Evolutionary conservation across 139 green algal genomes (phyloP), one percentile per base, ranked within the genome.

Genomic region (Medakamo hakoo): DNA sequence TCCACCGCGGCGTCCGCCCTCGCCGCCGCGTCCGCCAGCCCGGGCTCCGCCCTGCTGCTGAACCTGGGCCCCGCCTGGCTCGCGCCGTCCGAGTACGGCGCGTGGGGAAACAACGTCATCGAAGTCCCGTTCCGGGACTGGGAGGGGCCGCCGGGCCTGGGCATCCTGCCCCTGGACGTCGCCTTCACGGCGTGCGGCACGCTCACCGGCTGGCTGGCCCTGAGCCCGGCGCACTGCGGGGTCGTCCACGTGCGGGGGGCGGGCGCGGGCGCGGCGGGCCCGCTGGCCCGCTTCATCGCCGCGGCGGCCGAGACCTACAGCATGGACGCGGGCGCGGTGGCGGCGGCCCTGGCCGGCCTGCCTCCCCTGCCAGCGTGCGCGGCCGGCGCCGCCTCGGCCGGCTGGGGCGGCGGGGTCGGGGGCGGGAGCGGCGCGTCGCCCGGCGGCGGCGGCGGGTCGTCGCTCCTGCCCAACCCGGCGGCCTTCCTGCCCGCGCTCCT

Each of bases 151-250:
- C 69, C 68, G 3, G 69, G 69, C 30, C 55, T 72, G 57, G 73
- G 69, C 20, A 64, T 73, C 30, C 68, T 58, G 40, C 69, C 73
- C 5, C 63, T 79, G 59, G 69, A 71, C 52, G 62, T 79, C 26
- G 63, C 72, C 20, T 79, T 79, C 32, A 65, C 62, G 27, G 67
- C 73, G 0, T 79, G 73, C 66, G 69, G 60, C 30, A 61, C 29
- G 30, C 70, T 76, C 29, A 62, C 68, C 30, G 67, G 56, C 62
- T 79, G 73, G 73, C 66, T 79, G 3, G 58, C n/a, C 18, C 61
- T 72, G 28, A 65, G 66, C 60, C 25, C 27, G 3, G 55, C 14
- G 4, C 23, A 59, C 23, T 9, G 14, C 9, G n/a, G 16, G 16
- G 14, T 59, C 23, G 16, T 27, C 16, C 22, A 27, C 23, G 23